Evolutionary conservation across 805 yeast species (phyloP), one percentile per base, ranked within the genome.

Genomic region (Candida nanaspora): DNA sequence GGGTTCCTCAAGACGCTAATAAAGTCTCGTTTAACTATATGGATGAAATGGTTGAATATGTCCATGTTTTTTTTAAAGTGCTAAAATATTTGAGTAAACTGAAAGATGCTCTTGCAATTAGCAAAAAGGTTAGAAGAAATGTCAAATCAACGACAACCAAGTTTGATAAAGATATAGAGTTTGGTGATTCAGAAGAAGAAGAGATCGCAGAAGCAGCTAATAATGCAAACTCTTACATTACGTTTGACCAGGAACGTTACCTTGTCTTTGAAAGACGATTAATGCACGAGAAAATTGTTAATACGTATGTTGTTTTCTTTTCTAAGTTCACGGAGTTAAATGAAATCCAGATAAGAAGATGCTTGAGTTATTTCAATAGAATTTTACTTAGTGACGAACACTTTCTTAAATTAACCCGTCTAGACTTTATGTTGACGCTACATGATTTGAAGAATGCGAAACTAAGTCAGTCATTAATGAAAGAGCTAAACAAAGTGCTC

Each of bases 331-430:
- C 64, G 38, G 95, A 86, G 42, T 59, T 89, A 28, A 59, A 71
- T 1, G 77, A 77, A 40, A 68, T 63, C 11, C 80, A 79, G 37
- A 62, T 91, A 35, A 80, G 78, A 48, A 69, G 72, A 37, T 79
- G 82, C 10, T 55, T 93, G 8, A 66, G 82, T 1, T 91, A 76
- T 53, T 78, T 88, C 52, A 86, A 85, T 53, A 66, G 85, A 25
- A 60, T 86, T 1, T 78, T 87, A 48, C 79, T 82, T 37, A 69
- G 77, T 37, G 71, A 76, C 32, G 81, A 83, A 42, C 71, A 69
- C 38, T 50, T 59, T 20, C 65, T 79, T 0, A 61, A 74, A 27
- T 57, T 85, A 27, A 80, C 70, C 50, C 66, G 96, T 38, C 55
- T 93, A 27, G 96, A 89, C 55, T 78, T 93, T 53, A 73, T 91